Conservation (phyloP, 2,329 filamentous ascomycete genomes). For the Paraphoma sp. region DNA sequence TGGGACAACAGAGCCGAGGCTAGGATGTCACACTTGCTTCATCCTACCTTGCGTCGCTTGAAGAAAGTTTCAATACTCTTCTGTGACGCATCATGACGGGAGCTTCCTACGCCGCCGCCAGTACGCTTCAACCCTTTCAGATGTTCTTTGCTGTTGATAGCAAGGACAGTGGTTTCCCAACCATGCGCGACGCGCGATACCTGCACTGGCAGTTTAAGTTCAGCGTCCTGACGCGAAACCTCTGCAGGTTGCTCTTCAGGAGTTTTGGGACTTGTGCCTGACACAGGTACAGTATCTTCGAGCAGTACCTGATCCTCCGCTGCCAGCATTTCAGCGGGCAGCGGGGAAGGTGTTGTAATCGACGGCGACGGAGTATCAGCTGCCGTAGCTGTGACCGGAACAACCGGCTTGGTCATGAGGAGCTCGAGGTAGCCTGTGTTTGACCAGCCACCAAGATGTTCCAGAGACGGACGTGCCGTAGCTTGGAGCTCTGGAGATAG, state of each 20-base stretch:
- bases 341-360: background rate
- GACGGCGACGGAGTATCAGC: background rate
- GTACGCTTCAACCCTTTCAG: constrained; percentile 78
- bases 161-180: constrained; percentile 62
- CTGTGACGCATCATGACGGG: constrained; percentile 76
- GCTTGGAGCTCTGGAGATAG: constrained; percentile 53
- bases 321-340: constrained; percentile 2
- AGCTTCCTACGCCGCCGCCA: constrained; percentile 80
- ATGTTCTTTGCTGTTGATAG: constrained; percentile 75
- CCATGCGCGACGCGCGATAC: constrained; percentile 29
- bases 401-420: constrained; percentile 28
- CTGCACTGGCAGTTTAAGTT: background rate
- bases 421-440: constrained; percentile 70
- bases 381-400: background rate
- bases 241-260: background rate
- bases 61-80: constrained; percentile 81
- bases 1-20: background rate
- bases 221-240: background rate
- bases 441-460: constrained; percentile 66
- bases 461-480: constrained; percentile 50
- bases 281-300: background rate
- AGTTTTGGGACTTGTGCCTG: background rate
- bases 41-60: constrained; percentile 60
- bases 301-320: background rate
- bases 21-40: constrained; percentile 8